Evolutionary conservation across 441 rosid species (phyloP), one percentile per base, ranked within the genome.

Genomic region (Pelargonium australe): DNA sequence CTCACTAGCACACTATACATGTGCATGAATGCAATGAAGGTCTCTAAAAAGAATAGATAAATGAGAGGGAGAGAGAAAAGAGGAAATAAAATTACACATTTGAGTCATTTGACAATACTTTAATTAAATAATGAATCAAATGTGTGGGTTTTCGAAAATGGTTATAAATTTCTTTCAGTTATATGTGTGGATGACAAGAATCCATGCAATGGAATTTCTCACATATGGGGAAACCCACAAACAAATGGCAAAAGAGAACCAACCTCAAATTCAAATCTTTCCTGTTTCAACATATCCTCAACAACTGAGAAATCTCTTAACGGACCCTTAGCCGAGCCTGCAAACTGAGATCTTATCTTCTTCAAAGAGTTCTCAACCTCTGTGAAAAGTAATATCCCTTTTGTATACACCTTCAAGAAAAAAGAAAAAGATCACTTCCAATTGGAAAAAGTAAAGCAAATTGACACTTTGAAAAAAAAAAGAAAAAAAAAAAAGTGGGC

Each of bases 211-310:
- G 40, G 28, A 20, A 9, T 57, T 23, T 62, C 20, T 16, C 62
- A 65, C 12, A 10, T 1, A 57, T 34, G 20, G 47, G 67, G 20
- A 64, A 58, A 71, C 34, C 44, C 19, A 14, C 2, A 37, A 74
- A 63, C 20, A 25, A 12, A 49, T 19, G 12, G 9, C 7, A 69
- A 14, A 55, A 70, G 16, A 72, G 72, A 75, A 77, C 92, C 65
- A 79, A 95, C 98, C 98, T 89, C 85, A 80, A 86, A 90, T 47
- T 72, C 76, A 64, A 73, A 12, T 67, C 72, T 82, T 79, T 90
- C 99, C 63, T 72, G 79, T 77, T 79, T 81, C 82, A 92, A 73
- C 84, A 90, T 87, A 74, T 85, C 87, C 76, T 87, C 87, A 60
- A 89, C 78, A 71, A 76, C 85, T 73, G 86, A 76, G 70, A 90